Evolutionary conservation across 495 filamentous ascomycete species (phyloP), one percentile per base, ranked within the genome.

Genomic region (Jackrogersella minutella): DNA sequence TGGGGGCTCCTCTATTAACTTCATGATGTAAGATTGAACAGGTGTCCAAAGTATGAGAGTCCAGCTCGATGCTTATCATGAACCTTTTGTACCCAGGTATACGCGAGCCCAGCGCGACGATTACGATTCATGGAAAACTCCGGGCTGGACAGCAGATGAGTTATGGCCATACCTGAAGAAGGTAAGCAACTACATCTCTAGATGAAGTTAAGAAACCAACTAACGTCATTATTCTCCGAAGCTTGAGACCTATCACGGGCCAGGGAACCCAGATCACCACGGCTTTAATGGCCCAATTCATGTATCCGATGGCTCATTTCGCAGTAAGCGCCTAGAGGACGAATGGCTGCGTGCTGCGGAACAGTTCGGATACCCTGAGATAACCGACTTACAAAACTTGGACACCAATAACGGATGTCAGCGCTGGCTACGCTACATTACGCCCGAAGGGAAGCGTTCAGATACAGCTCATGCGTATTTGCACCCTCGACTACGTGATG

Each of bases 1-100:
- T 43, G 87, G 87, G 22, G 86, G 86, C 8, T 83, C 79, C 2
- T 84, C 84, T 0, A 83, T 86, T 24, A 90, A 89, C 68, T 83
- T 85, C 53, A 84, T 87, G 81, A 82, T 83, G 78, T 86, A 81
- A 37, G 70, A 37, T 34, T 16, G 17, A 19, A 17, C 30, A 16
- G 36, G 17, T 28, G 21, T 9, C 36, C 9, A 24, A 14, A 3
- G 13, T 6, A 10, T 31, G n/a, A 58, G 11, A 37, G 5, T 2
- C 17, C n/a, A 49, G 16, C 37, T 1, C 5, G 30, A 17, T 7
- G 52, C 52, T 62, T 10, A 67, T 17, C 2, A 11, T 0, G 19
- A n/a, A 5, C 26, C 21, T 11, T 28, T 14, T 26, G n/a, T 19
- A 54, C 10, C 21, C 13, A 74, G 62, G 73, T 79, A 78, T 58